phyloP scores from a whole-genome alignment of 2,329 filamentous ascomycete genomes.

The Aspergillus japonicus region DNA sequence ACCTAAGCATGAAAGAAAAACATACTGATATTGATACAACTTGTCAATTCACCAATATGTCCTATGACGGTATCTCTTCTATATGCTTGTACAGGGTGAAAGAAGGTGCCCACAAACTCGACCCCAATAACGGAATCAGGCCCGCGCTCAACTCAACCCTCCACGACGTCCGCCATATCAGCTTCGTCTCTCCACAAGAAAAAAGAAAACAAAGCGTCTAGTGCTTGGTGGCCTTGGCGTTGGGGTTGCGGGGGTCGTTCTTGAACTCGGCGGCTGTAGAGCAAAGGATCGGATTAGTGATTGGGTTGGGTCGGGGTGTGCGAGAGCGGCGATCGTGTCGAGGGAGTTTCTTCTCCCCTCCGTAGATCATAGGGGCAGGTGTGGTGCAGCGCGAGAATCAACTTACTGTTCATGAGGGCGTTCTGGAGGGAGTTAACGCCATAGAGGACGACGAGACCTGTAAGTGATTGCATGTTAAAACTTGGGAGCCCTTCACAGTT shows the following conservation, averaged over 20 bases:
- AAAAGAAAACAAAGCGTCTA: slow-evolving; percentile 24
- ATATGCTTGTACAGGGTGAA: slow-evolving; percentile 40
- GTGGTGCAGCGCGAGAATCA: too few species aligned
- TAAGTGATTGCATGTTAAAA: not conserved
- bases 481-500: too few species aligned
- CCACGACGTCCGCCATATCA: slow-evolving; percentile 14
- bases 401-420: slow-evolving; percentile 75
- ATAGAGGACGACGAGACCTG: slow-evolving; percentile 83
- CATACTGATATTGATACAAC: slow-evolving; percentile 36
- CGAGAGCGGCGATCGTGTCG: too few species aligned
- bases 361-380: too few species aligned
- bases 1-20: not conserved
- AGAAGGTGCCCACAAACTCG: slow-evolving; percentile 28
- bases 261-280: slow-evolving; percentile 82
- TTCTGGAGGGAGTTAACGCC: slow-evolving; percentile 83
- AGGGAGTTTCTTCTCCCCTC: too few species aligned
- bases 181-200: slow-evolving; percentile 14
- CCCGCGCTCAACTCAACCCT: slow-evolving; percentile 19
- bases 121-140: slow-evolving; percentile 22
- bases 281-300: slow-evolving; percentile 21
- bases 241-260: slow-evolving; percentile 86
- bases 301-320: too few species aligned
- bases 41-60: slow-evolving; percentile 39
- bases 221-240: slow-evolving; percentile 40
- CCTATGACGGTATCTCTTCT: slow-evolving; percentile 33